Evolutionary conservation across 2,329 filamentous ascomycete genomes (phyloP).

Genomic region (Lachnellula arida): DNA sequence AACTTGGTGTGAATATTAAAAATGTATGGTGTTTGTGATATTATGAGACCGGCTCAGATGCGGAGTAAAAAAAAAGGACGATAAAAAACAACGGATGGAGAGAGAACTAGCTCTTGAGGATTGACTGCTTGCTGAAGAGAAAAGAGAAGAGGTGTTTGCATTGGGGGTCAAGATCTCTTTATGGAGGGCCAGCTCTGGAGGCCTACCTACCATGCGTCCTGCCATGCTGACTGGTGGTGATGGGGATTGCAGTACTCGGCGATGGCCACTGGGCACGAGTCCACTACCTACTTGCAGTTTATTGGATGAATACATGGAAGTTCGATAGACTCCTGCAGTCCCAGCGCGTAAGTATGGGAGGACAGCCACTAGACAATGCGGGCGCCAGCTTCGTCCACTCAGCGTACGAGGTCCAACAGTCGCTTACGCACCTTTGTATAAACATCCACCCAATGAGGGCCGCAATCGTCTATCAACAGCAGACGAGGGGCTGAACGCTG

Average conservation of each 20-base stretch:
- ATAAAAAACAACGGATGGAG: slow-evolving; percentile 44
- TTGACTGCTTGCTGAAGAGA: slow-evolving; percentile 63
- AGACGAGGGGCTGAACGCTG: background rate
- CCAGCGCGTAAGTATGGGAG: slow-evolving; percentile 18
- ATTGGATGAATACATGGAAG: background rate
- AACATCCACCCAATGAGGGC: slow-evolving; percentile 8
- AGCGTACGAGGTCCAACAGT: background rate
- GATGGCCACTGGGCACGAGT: slow-evolving; percentile 3
- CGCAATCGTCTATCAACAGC: background rate
- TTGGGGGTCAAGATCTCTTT: slow-evolving; percentile 26
- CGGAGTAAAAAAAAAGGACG: slow-evolving; percentile 37
- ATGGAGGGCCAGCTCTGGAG: slow-evolving; percentile 21
- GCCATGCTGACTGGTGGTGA: slow-evolving; percentile 6
- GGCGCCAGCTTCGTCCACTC: slow-evolving; percentile 9
- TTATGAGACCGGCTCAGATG: slow-evolving; percentile 53
- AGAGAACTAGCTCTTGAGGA: slow-evolving; percentile 46
- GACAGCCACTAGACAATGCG: slow-evolving; percentile 10
- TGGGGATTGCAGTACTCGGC: slow-evolving; percentile 6
- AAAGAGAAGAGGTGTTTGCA: slow-evolving; percentile 20
- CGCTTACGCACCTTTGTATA: background rate
- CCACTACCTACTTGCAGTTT: background rate
- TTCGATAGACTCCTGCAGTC: slow-evolving; percentile 14
- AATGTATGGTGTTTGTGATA: slow-evolving; percentile 31
- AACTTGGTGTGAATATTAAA: slow-evolving; percentile 36
- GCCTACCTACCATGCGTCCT: background rate